These are phyloP conservation scores for Marasmius sp. DNA, from an alignment of 1,284 basidiomycete species.

Conservation along the genomic window DNA sequence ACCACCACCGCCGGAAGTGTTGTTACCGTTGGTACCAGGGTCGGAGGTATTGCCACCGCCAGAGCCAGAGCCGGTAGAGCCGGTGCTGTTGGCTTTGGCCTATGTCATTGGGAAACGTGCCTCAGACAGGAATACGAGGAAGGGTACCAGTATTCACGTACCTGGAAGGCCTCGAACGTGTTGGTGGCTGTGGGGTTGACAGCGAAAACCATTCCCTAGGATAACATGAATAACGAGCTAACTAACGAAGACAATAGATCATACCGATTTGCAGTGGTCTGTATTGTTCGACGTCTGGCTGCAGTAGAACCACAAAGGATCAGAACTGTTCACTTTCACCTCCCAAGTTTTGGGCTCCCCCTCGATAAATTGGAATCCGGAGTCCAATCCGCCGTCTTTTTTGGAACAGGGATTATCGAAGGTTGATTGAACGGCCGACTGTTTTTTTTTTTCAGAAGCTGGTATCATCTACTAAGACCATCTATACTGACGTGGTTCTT, in stretches of 20 bases:
- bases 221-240: slow-evolving; percentile 12
- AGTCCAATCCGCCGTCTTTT: slow-evolving; percentile 36
- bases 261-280: not conserved
- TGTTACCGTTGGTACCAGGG: slow-evolving; percentile 13
- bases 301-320: slow-evolving; percentile 54
- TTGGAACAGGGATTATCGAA: slow-evolving; percentile 46
- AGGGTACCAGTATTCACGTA: too few species aligned
- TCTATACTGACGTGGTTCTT: slow-evolving; percentile 37
- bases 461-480: not conserved
- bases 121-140: too few species aligned
- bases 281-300: slow-evolving; percentile 38
- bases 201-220: slow-evolving; percentile 56
- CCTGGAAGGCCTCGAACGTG: too few species aligned
- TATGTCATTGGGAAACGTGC: slow-evolving; percentile 32
- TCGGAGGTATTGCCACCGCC: slow-evolving; percentile 15
- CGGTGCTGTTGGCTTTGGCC: slow-evolving; percentile 16
- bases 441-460: not conserved
- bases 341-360: too few species aligned
- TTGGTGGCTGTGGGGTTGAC: slow-evolving; percentile 46
- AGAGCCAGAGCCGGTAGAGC: slow-evolving; percentile 17
- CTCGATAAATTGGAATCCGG: slow-evolving; percentile 46
- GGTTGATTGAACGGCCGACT: slow-evolving; percentile 60
- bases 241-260: not conserved
- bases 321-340: slow-evolving; percentile 14
- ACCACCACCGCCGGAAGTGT: too few species aligned